phyloP scores from a whole-genome alignment of 441 rosid species.

The Croton setiger region DNA sequence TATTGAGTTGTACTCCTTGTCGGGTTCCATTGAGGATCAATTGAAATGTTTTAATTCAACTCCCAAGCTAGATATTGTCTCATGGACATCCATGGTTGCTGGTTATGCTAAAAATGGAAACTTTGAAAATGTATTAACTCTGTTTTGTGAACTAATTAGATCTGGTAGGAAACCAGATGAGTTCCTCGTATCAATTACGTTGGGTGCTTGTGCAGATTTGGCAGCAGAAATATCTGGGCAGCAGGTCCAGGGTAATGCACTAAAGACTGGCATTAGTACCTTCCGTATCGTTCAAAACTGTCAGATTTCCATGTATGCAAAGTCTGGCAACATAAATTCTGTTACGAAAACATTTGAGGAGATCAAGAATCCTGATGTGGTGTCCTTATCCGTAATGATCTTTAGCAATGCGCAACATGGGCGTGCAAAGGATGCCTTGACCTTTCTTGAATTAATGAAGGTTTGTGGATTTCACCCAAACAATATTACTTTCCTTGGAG shows the following conservation, averaged over 20 bases:
- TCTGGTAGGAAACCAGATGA: slow-evolving; percentile 45
- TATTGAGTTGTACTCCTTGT: slow-evolving; percentile 44
- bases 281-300: slow-evolving; percentile 44
- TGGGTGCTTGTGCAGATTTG: slow-evolving; percentile 53
- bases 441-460: slow-evolving; percentile 39
- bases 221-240: slow-evolving; percentile 41
- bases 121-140: slow-evolving; percentile 37
- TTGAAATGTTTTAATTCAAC: slow-evolving; percentile 44
- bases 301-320: slow-evolving; percentile 49
- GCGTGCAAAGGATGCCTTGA: slow-evolving; percentile 34
- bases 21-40: slow-evolving; percentile 41
- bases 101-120: slow-evolving; percentile 41
- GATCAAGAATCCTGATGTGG: slow-evolving; percentile 33
- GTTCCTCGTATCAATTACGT: slow-evolving; percentile 39
- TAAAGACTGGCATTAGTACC: slow-evolving; percentile 39
- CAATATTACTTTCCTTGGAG: slow-evolving; percentile 39
- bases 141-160: slow-evolving; percentile 38
- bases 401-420: slow-evolving; percentile 53
- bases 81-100: slow-evolving; percentile 53
- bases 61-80: slow-evolving; percentile 40
- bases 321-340: slow-evolving; percentile 42
- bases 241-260: slow-evolving; percentile 43
- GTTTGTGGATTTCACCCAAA: slow-evolving; percentile 28
- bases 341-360: slow-evolving; percentile 32
- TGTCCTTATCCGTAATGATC: slow-evolving; percentile 51